Base-by-base conservation (phyloP, 2,329 filamentous ascomycete species). In the Didymella pomorum region DNA sequence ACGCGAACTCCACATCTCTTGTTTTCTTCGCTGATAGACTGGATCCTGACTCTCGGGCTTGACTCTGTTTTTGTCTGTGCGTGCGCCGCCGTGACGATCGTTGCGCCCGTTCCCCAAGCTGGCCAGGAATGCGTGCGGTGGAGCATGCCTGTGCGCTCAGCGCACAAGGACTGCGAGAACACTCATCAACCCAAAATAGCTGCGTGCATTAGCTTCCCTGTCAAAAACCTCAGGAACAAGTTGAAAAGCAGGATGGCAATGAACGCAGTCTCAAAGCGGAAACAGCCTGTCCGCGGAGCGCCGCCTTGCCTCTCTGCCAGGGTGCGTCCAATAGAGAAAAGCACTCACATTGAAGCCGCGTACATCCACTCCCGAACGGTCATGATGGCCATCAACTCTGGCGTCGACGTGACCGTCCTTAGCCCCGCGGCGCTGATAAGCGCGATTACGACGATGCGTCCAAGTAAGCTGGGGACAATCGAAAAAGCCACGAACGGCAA, bases 401-500 rank as follows among this genome's bases (percentile, higher is more conserved):
- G 57, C 20, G 75, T 78, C 59, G 73, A 67, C 45, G 64, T 69
- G 29, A 76, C 64, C 39, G 79, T 62, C 55, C 71, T 65, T 49
- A 76, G 71, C 39, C 72, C 75, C 25, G 68, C 76, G 4, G 67
- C 71, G 5, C 74, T 75, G 47, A 79, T 77, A 51, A 79, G 58
- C 26, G 68, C 63, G 25, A 79, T 74, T 23, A 79, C 74, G 37
- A 79, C 66, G 33, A 81, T 60, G 25, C 79, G 67, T 25, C 77
- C 79, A 1, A 77, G 66, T 20, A 80, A 52, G 9, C 75, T 77
- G 14, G 79, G 77, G 16, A 81, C 76, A n/a, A 80, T 69, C 16
- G 76, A 71, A 63, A 79, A 80, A 14, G 76, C 72, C 44, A 81
- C 66, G 16, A 81, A 73, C 50, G 79, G 69, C 6, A 75, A 67